phyloP scores from a whole-genome alignment of 768 basidiomycete species.

The Amylocystis lapponica region DNA sequence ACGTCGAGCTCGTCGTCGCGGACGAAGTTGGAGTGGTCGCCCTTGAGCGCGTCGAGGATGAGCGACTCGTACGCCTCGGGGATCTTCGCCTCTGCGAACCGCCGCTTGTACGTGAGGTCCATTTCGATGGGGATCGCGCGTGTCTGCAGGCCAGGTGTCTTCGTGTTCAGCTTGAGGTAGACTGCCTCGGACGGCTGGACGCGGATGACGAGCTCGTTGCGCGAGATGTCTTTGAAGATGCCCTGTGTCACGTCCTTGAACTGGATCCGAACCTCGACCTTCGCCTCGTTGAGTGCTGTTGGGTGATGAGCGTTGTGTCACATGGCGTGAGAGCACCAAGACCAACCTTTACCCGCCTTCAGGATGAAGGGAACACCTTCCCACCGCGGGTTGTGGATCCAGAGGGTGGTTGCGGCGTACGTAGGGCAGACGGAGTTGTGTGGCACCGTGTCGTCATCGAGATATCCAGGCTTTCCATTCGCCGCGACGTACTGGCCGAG shows the following conservation, averaged over 20 bases:
- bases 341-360: slow-evolving; percentile 93
- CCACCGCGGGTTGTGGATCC: slow-evolving; percentile 95
- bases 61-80: slow-evolving; percentile 97
- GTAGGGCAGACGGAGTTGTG: slow-evolving; percentile 91
- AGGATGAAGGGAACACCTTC: slow-evolving; percentile 98
- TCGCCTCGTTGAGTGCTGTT: slow-evolving; percentile 94
- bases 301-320: neutral
- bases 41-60: slow-evolving; percentile 91
- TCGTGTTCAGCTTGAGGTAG: slow-evolving; percentile 95
- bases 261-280: slow-evolving; percentile 96
- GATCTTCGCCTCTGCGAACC: slow-evolving; percentile 86
- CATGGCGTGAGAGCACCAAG: too few species aligned
- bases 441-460: slow-evolving; percentile 94
- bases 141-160: slow-evolving; percentile 87
- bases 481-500: slow-evolving; percentile 91
- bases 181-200: slow-evolving; percentile 96
- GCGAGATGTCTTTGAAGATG: slow-evolving; percentile 93
- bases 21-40: slow-evolving; percentile 99
- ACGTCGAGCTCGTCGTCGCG: slow-evolving; percentile 95
- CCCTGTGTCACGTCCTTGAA: slow-evolving; percentile 97
- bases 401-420: slow-evolving; percentile 84
- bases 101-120: slow-evolving; percentile 96
- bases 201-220: slow-evolving; percentile 96
- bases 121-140: slow-evolving; percentile 93
- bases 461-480: slow-evolving; percentile 96